Conservation (phyloP, 2,329 filamentous ascomycete genomes). For the Alternaria sp. region DNA sequence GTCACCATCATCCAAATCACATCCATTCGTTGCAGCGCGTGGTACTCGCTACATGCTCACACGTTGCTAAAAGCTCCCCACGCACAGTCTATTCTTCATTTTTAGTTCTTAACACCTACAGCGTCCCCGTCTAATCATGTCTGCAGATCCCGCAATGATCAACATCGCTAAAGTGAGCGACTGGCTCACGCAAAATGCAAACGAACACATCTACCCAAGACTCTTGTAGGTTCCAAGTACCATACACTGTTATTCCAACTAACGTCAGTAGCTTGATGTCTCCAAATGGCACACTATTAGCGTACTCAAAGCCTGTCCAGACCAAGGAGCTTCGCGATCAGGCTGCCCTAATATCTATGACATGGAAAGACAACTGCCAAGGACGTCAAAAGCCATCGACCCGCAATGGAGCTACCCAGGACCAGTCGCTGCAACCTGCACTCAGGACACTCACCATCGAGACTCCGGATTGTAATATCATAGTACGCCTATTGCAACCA, state of each 20-base stretch:
- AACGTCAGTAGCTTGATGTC: slow-evolving; percentile 53
- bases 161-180: slow-evolving; percentile 53
- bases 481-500: slow-evolving; percentile 55
- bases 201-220: slow-evolving; percentile 52
- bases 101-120: slow-evolving; percentile 4
- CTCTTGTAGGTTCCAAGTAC: slow-evolving; percentile 48
- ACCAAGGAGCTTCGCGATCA: slow-evolving; percentile 58
- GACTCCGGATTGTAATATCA: slow-evolving; percentile 53
- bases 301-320: slow-evolving; percentile 57
- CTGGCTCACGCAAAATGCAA: slow-evolving; percentile 53
- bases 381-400: slow-evolving; percentile 23
- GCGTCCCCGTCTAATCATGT: slow-evolving; percentile 18
- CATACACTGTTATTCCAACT: slow-evolving; percentile 1
- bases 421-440: slow-evolving; percentile 19
- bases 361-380: slow-evolving; percentile 55
- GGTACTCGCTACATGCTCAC: neutral
- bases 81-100: neutral
- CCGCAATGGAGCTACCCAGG: slow-evolving; percentile 11
- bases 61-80: neutral
- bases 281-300: slow-evolving; percentile 58
- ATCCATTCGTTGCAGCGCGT: neutral
- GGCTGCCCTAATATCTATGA: slow-evolving; percentile 56
- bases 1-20: slow-evolving; percentile 1
- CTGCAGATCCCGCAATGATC: slow-evolving; percentile 46
- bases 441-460: slow-evolving; percentile 57